phyloP scores from a whole-genome alignment of 345 rosid genomes.

The Corchorus olitorius region DNA sequence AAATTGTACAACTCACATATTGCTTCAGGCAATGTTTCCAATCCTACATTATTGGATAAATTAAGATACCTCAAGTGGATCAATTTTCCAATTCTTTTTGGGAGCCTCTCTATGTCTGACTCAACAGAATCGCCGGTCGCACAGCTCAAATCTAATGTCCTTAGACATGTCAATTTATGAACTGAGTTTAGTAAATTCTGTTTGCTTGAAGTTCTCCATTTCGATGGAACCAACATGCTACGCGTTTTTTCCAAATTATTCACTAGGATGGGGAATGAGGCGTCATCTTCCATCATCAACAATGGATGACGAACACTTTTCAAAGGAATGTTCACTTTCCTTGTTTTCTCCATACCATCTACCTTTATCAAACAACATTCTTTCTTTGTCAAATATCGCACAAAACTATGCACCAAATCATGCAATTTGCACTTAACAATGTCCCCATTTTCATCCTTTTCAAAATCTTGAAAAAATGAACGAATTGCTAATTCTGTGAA shows the following conservation, averaged over 20 bases:
- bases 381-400: conserved; percentile 7
- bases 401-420: conserved; percentile 28
- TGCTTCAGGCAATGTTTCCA: not conserved
- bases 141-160: too few species aligned
- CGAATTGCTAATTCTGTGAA: conserved; percentile 23
- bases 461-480: conserved; percentile 33
- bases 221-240: too few species aligned
- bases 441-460: not conserved
- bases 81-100: conserved; percentile 8
- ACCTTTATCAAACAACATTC: conserved; percentile 10
- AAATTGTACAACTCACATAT: not conserved
- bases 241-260: too few species aligned
- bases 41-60: not conserved
- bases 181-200: too few species aligned
- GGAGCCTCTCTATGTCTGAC: not conserved
- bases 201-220: too few species aligned
- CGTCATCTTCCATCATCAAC: too few species aligned
- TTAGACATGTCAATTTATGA: too few species aligned
- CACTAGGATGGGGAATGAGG: not conserved
- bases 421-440: conserved; percentile 28
- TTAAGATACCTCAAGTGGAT: conserved; percentile 26
- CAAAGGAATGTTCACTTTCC: not conserved
- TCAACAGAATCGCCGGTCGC: too few species aligned
- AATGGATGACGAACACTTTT: not conserved
- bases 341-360: not conserved